Evolutionary conservation across 2,329 filamentous ascomycete genomes (phyloP).

Genomic region (Xylariaceae sp.): DNA sequence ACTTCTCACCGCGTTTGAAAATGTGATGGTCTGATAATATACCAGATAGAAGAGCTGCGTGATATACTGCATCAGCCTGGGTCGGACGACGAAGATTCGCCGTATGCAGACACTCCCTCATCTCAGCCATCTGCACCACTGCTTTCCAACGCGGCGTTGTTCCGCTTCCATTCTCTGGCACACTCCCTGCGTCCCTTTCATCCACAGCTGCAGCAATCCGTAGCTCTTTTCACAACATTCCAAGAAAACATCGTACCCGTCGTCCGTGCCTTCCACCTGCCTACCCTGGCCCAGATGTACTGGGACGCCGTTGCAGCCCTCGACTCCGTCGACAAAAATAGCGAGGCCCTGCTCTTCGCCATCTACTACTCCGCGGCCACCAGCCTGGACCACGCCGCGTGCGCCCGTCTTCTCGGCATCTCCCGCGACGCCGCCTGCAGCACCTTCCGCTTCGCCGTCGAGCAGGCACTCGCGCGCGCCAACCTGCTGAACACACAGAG

Average conservation of each 20-base stretch:
- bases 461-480: slow-evolving; percentile 60
- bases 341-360: slow-evolving; percentile 57
- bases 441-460: slow-evolving; percentile 58
- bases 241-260: slow-evolving; percentile 23
- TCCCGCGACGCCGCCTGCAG: slow-evolving; percentile 43
- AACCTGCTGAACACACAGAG: slow-evolving; percentile 60
- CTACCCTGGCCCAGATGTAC: slow-evolving; percentile 20
- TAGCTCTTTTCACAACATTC: slow-evolving; percentile 20
- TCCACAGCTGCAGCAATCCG: slow-evolving; percentile 17
- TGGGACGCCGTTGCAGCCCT: slow-evolving; percentile 17
- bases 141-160: slow-evolving; percentile 18
- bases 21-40: slow-evolving; percentile 1
- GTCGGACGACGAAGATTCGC: slow-evolving; percentile 8
- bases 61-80: slow-evolving; percentile 14
- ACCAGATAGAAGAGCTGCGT: slow-evolving; percentile 17
- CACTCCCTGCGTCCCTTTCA: slow-evolving; percentile 20
- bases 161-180: slow-evolving; percentile 20
- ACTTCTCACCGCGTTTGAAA: not conserved
- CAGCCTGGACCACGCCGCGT: slow-evolving; percentile 44
- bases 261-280: slow-evolving; percentile 27
- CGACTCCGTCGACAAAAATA: slow-evolving; percentile 33
- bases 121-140: not conserved
- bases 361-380: slow-evolving; percentile 58
- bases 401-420: slow-evolving; percentile 43
- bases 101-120: slow-evolving; percentile 2